Base-by-base conservation (phyloP, 768 basidiomycete species). In the Chiua virens region DNA sequence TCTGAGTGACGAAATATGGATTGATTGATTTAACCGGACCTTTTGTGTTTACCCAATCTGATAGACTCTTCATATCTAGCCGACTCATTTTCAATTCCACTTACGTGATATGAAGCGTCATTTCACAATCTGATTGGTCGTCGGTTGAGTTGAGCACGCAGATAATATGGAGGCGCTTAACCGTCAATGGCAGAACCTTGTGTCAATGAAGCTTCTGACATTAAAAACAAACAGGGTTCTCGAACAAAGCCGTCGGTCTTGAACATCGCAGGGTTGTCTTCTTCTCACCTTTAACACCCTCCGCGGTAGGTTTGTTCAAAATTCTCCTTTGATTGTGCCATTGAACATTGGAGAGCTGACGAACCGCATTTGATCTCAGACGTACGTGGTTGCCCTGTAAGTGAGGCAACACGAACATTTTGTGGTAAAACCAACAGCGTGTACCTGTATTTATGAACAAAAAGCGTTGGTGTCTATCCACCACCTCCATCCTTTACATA, bases 91-190 rank as follows among this genome's bases (percentile, higher is more conserved):
- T 62, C 48, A 54, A 52, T 55, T 46, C 11, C 10, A 40, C 28
- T 64, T 68, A 66, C 62, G 62, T 65, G 45, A 64, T 50, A 41
- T 50, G 55, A 57, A 54, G 42, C 49, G 48, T 56, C 28, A 21
- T 56, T 51, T 6, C 14, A 13, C 52, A 35, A 4, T 45, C 13
- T 57, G 55, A 62, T 68, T 63, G 63, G 55, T 38, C 42, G 39
- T 50, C 42, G 45, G 52, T n/a, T 28, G 20, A 52, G 42, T 49
- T 46, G 51, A 46, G 27, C 45, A 32, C 57, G 42, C 45, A 57
- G 50, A 45, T 41, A 27, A 20, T 20, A 35, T 47, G 20, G 27
- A 30, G 20, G 30, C 43, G 44, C 27, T 25, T 11, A 34, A 22
- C 5, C 34, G 15, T 34, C 34, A 17, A 34, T 42, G 52, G 25